phyloP scores from a whole-genome alignment of 345 rosid genomes.

The Linum trigynum region DNA sequence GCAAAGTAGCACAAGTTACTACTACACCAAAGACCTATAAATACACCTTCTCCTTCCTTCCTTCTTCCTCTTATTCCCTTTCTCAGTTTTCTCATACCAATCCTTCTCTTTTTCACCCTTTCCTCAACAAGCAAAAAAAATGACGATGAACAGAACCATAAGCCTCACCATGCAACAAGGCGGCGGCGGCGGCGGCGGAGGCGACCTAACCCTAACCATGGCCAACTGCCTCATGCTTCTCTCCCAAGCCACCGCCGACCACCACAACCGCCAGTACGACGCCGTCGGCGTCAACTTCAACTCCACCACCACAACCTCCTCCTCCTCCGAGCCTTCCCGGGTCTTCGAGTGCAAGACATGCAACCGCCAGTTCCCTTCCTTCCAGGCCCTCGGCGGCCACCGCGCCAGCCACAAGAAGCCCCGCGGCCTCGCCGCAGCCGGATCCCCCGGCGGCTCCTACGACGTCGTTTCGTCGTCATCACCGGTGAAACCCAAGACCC shows the following conservation, averaged over 20 bases:
- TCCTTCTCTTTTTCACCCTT: too few relatives aligned
- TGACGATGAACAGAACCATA: too few relatives aligned
- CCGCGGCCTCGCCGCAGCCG: neutral
- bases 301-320: neutral
- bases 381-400: conserved; percentile 4
- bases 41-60: neutral
- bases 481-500: conserved; percentile 1
- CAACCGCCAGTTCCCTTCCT: neutral
- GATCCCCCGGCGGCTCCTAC: neutral
- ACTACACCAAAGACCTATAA: neutral
- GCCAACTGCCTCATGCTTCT: too few relatives aligned
- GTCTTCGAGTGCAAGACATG: conserved; percentile 4
- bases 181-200: too few relatives aligned
- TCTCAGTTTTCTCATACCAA: too few relatives aligned
- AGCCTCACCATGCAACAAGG: too few relatives aligned
- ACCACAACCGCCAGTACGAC: neutral
- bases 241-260: neutral
- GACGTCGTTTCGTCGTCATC: neutral
- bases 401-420: conserved; percentile 4
- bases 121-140: too few relatives aligned
- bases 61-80: neutral
- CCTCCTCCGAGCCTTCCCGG: neutral
- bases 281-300: neutral
- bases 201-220: too few relatives aligned
- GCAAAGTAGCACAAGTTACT: neutral